Evolutionary conservation across 2,329 filamentous ascomycete genomes (phyloP).

Genomic region (Aspergillus unguis): DNA sequence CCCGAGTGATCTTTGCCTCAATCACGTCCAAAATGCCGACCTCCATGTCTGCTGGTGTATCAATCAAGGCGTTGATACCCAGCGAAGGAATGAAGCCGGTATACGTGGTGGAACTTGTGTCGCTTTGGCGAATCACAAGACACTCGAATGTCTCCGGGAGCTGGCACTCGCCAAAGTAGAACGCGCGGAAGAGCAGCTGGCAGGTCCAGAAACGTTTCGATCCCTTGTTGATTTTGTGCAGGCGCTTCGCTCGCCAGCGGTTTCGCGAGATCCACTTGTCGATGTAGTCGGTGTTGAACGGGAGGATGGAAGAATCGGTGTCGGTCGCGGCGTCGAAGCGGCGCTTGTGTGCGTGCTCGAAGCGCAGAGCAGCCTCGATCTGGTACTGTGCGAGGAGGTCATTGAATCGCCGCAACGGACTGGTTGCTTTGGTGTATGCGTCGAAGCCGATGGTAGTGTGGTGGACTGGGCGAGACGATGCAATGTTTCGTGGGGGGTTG

Average conservation of each 20-base stretch:
- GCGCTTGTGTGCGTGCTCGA: conserved; percentile 49
- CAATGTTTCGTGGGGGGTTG: conserved; percentile 38
- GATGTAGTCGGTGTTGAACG: conserved; percentile 50
- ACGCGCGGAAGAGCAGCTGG: conserved; percentile 56
- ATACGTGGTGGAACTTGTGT: conserved; percentile 9
- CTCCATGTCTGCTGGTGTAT: conserved; percentile 23
- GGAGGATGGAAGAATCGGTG: conserved; percentile 37
- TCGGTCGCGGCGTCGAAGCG: conserved; percentile 35
- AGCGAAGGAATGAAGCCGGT: conserved; percentile 31
- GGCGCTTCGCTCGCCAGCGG: conserved; percentile 42
- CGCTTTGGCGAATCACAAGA: conserved; percentile 17
- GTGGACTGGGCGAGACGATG: conserved; percentile 46
- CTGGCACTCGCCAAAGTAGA: conserved; percentile 52
- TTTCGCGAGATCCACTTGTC: conserved; percentile 47
- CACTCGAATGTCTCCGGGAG: conserved; percentile 50
- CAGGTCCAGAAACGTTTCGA: conserved; percentile 49
- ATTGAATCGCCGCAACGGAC: conserved; percentile 58
- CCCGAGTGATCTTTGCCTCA: conserved; percentile 32
- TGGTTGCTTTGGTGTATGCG: conserved; percentile 57
- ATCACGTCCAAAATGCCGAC: conserved; percentile 33
- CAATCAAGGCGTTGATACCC: conserved; percentile 28
- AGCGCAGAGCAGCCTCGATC: conserved; percentile 59
- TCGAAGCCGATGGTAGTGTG: conserved; percentile 53
- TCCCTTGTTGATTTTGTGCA: conserved; percentile 38
- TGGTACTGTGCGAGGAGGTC: conserved; percentile 64